A percentile compares a stretch with the other conserved stretches of the same genome.
phyloP scores from a whole-genome alignment of 2,329 filamentous ascomycete genomes.

The Fulvia fulva region DNA sequence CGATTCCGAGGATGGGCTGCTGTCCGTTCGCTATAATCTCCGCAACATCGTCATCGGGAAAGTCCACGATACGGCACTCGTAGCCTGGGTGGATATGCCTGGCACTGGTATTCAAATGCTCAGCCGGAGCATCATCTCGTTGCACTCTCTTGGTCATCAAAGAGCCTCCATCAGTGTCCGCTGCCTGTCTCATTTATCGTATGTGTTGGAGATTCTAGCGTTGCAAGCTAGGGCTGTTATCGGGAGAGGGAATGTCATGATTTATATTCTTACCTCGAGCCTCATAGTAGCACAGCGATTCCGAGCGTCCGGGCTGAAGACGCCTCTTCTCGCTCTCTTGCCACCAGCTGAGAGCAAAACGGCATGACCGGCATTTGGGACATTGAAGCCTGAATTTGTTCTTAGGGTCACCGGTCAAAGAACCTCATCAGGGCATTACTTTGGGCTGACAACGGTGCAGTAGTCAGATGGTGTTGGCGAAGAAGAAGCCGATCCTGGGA shows the following conservation, averaged over 20 bases:
- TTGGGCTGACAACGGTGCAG: background rate
- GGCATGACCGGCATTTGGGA: background rate
- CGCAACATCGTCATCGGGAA: slow-evolving; percentile 6
- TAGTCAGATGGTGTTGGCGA: background rate
- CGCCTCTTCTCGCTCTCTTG: background rate
- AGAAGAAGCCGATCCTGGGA: background rate
- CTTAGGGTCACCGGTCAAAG: background rate
- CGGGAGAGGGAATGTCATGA: background rate
- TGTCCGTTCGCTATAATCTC: slow-evolving; percentile 4
- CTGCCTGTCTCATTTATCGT: background rate
- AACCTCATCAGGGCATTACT: background rate
- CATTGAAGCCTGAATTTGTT: background rate
- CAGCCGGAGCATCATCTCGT: background rate
- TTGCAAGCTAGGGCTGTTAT: background rate
- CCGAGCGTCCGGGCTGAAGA: background rate
- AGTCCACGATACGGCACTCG: slow-evolving; percentile 14
- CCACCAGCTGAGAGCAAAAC: background rate
- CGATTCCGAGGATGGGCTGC: slow-evolving; percentile 8
- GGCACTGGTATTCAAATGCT: background rate
- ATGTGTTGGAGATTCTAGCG: no score
- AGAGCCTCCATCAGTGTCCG: background rate
- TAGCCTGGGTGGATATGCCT: slow-evolving; percentile 13
- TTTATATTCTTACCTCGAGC: background rate
- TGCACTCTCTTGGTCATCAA: background rate
- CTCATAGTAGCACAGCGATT: background rate